Conservation (phyloP, 345 rosid species). For the Eutrema yunnanense region DNA sequence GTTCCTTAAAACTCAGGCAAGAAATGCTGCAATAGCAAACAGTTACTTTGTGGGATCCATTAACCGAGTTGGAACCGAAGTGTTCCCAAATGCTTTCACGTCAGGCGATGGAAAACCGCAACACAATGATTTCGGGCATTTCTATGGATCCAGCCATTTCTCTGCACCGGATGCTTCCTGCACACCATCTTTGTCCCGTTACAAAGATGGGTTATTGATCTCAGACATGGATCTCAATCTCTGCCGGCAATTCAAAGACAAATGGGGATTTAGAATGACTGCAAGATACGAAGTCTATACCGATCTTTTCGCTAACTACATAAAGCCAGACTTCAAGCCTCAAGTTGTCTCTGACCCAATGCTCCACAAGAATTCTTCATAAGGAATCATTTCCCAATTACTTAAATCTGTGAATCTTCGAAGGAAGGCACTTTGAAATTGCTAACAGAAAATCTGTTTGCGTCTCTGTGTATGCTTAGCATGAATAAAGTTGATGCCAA, state of each 20-base stretch:
- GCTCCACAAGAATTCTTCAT: constrained; percentile 50
- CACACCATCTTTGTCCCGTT: constrained; percentile 74
- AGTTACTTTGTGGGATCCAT: constrained; percentile 96
- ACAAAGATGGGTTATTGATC: constrained; percentile 73
- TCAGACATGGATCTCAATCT: constrained; percentile 91
- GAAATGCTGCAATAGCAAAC: constrained; percentile 93
- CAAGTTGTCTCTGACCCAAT: constrained; percentile 73
- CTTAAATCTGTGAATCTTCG: not conserved
- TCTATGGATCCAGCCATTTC: constrained; percentile 86
- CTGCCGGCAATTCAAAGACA: constrained; percentile 86
- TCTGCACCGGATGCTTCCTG: constrained; percentile 96
- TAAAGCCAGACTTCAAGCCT: constrained; percentile 70
- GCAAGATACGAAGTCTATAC: constrained; percentile 74
- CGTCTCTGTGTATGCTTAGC: not conserved
- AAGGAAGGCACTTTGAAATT: constrained; percentile 1
- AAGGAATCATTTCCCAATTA: constrained; percentile 1
- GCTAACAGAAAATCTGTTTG: constrained; percentile 1
- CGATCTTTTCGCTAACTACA: constrained; percentile 45
- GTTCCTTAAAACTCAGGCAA: constrained; percentile 43
- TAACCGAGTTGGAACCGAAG: constrained; percentile 93
- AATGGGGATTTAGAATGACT: constrained; percentile 93
- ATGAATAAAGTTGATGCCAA: not conserved
- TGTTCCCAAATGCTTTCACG: constrained; percentile 82
- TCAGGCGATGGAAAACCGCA: constrained; percentile 92
- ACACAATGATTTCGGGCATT: constrained; percentile 84